Percentiles rank a stretch among this genome's conserved stretches.
Conservation (phyloP, 768 basidiomycete genomes). For the Mycena pura region DNA sequence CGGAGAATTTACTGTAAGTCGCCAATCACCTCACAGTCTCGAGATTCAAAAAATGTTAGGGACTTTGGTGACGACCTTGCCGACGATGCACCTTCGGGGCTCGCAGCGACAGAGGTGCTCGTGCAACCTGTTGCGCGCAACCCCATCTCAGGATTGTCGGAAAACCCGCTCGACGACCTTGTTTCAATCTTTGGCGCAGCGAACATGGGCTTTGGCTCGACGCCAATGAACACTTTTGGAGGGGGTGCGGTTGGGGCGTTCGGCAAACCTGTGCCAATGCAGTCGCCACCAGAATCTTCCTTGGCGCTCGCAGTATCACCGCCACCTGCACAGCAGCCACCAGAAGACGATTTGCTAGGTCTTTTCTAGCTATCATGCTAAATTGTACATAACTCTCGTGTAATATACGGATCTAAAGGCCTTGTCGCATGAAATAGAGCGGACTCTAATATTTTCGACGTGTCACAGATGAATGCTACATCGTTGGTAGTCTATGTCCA, state of each 20-base stretch:
- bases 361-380: constrained; percentile 46
- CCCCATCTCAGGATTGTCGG: constrained; percentile 78
- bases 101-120: constrained; percentile 79
- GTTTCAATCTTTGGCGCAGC: constrained; percentile 87
- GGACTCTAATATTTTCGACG: too few relatives aligned
- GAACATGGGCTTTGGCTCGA: constrained; percentile 38
- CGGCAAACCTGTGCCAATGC: neutral
- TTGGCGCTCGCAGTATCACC: neutral
- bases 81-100: constrained; percentile 70
- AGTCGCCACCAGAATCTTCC: neutral
- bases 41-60: constrained; percentile 30
- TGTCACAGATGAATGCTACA: too few relatives aligned
- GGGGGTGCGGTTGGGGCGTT: constrained; percentile 2
- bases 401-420: too few relatives aligned
- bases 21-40: neutral
- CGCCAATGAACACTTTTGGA: constrained; percentile 9
- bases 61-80: constrained; percentile 85
- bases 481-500: constrained; percentile 44
- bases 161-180: constrained; percentile 91
- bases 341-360: constrained; percentile 61
- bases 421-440: too few relatives aligned
- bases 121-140: constrained; percentile 76
- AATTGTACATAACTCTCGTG: neutral
- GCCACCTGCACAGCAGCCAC: constrained; percentile 37
- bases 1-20: constrained; percentile 85